Percentiles rank a stretch among this genome's conserved stretches.
Conservation (phyloP, 2,329 filamentous ascomycete species). For the Aphanocladium album region DNA sequence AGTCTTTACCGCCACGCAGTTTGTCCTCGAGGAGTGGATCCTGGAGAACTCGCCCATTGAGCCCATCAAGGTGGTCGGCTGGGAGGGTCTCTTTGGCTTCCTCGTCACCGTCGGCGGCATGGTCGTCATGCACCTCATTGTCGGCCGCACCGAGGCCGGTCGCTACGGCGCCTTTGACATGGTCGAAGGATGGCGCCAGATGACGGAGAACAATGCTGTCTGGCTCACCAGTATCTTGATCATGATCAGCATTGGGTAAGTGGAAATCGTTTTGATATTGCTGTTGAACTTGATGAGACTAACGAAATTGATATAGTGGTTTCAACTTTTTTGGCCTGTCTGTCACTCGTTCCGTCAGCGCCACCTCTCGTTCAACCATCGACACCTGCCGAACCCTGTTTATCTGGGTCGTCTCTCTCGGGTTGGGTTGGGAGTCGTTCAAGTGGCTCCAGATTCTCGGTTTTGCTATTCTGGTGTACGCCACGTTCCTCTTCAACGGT, state of each 20-base stretch:
- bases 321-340: slow-evolving; percentile 99
- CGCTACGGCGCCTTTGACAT: slow-evolving; percentile 85
- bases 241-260: slow-evolving; percentile 94
- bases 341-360: slow-evolving; percentile 83
- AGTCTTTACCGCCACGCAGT: slow-evolving; percentile 94
- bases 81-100: slow-evolving; percentile 94
- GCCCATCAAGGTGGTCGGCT: slow-evolving; percentile 87
- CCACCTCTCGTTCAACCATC: slow-evolving; percentile 90
- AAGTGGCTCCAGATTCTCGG: slow-evolving; percentile 93
- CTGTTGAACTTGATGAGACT: slow-evolving; percentile 13
- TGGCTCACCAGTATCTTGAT: slow-evolving; percentile 77
- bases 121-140: slow-evolving; percentile 68
- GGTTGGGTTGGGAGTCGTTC: slow-evolving; percentile 93
- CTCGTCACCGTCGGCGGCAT: slow-evolving; percentile 72
- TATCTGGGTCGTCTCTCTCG: slow-evolving; percentile 94
- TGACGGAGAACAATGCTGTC: slow-evolving; percentile 66
- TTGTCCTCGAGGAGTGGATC: slow-evolving; percentile 92
- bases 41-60: slow-evolving; percentile 62
- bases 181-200: slow-evolving; percentile 75
- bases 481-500: slow-evolving; percentile 95
- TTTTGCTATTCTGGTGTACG: slow-evolving; percentile 87
- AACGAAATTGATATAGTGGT: slow-evolving; percentile 50
- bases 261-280: background rate
- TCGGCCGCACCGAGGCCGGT: slow-evolving; percentile 72
- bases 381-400: slow-evolving; percentile 97